phyloP scores from a whole-genome alignment of 2,329 filamentous ascomycete genomes.

The Chrysoporthe austroafricana region DNA sequence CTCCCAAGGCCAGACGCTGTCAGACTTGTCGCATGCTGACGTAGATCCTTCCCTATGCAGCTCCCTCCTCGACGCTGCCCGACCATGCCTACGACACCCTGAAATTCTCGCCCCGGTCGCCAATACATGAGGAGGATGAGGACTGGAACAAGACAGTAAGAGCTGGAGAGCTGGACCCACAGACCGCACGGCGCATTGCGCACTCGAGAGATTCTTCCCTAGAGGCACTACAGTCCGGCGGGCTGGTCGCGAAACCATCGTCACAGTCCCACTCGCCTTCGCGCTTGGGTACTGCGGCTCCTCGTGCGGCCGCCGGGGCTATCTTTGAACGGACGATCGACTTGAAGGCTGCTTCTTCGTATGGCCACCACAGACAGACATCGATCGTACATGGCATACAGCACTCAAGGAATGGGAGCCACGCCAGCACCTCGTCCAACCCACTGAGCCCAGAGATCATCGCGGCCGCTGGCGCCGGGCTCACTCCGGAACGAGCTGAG shows the following conservation, averaged over 20 bases:
- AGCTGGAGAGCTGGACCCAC: slow-evolving; percentile 46
- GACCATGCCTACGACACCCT: slow-evolving; percentile 57
- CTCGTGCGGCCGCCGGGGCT: slow-evolving; percentile 46
- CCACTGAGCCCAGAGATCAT: slow-evolving; percentile 89
- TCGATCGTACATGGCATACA: slow-evolving; percentile 97
- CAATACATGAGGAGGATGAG: slow-evolving; percentile 58
- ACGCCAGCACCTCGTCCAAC: slow-evolving; percentile 77
- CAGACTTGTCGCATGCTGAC: slow-evolving; percentile 20
- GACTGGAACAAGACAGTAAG: slow-evolving; percentile 58
- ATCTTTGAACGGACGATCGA: slow-evolving; percentile 59
- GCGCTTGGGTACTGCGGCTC: slow-evolving; percentile 46
- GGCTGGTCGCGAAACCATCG: slow-evolving; percentile 38
- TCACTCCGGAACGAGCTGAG: slow-evolving; percentile 57
- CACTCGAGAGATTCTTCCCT: slow-evolving; percentile 64
- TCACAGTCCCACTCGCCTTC: slow-evolving; percentile 36
- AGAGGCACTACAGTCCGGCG: slow-evolving; percentile 52
- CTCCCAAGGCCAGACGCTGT: not conserved
- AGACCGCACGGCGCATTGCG: slow-evolving; percentile 45
- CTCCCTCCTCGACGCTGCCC: slow-evolving; percentile 63
- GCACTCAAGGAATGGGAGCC: slow-evolving; percentile 88
- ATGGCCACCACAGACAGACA: slow-evolving; percentile 93
- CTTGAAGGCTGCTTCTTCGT: slow-evolving; percentile 53
- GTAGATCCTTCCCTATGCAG: slow-evolving; percentile 40
- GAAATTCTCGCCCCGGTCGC: slow-evolving; percentile 56
- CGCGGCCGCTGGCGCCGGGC: slow-evolving; percentile 64